A percentile compares a stretch with the other conserved stretches of the same genome.
Conservation (phyloP, 2,329 filamentous ascomycete species). For the Talaromyces piceae region DNA sequence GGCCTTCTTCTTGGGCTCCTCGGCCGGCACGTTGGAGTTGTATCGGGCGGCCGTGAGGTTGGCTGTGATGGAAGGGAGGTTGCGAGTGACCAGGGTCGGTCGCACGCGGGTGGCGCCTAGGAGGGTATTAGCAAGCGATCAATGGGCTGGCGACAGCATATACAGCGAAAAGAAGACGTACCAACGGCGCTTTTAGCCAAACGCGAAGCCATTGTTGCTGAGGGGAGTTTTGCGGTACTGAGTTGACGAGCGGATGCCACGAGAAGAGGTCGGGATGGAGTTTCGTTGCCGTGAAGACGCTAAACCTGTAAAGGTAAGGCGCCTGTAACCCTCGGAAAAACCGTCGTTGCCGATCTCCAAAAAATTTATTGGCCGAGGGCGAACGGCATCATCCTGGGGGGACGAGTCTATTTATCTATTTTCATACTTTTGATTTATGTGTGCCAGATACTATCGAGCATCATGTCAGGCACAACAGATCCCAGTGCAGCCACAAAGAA, state of each 20-base stretch:
- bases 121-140: slow-evolving; percentile 28
- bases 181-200: slow-evolving; percentile 91
- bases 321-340: slow-evolving; percentile 10
- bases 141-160: slow-evolving; percentile 8
- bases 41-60: slow-evolving; percentile 61
- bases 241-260: slow-evolving; percentile 33
- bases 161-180: slow-evolving; percentile 50
- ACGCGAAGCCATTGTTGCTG: slow-evolving; percentile 89
- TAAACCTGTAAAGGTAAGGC: slow-evolving; percentile 24
- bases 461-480: not conserved
- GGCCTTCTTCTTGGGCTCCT: slow-evolving; percentile 94
- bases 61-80: slow-evolving; percentile 65
- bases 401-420: not conserved
- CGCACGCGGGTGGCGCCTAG: slow-evolving; percentile 86
- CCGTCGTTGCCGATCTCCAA: not conserved
- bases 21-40: slow-evolving; percentile 68
- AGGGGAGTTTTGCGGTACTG: slow-evolving; percentile 48
- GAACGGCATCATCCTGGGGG: not conserved
- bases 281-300: slow-evolving; percentile 30
- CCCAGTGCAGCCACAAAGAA: slow-evolving; percentile 27
- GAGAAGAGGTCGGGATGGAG: slow-evolving; percentile 33
- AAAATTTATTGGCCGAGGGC: not conserved
- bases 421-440: too few relatives aligned
- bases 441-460: slow-evolving; percentile 26
- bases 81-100: slow-evolving; percentile 67